Evolutionary conservation across 768 basidiomycete genomes (phyloP), one percentile per base, ranked within the genome.

Genomic region (Rhizopogon salebrosus): DNA sequence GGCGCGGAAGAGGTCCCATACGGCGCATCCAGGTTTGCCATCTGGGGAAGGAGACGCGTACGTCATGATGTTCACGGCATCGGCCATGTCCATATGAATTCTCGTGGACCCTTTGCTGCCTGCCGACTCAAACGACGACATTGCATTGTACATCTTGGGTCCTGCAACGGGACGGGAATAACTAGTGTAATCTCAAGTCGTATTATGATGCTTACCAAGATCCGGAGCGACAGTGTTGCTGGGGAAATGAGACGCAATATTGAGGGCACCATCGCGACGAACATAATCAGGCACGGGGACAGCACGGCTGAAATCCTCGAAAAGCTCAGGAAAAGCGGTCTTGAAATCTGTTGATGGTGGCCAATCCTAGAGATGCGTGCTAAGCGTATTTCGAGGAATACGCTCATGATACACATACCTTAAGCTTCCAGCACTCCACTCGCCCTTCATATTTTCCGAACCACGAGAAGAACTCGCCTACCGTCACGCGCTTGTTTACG

Each of bases 101-200:
- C 90, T 76, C 9, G 94, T 97, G 20, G 90, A 85, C 2, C 94
- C 93, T 60, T 88, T 86, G 62, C 83, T 88, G 3, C 87, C 87
- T 27, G 73, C 65, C 4, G 69, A 65, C 60, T 88, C 84, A 37
- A 74, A 78, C 3, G 87, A 87, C 9, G 84, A 83, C 72, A 92
- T 84, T 0, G 93, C 90, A 57, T 92, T 94, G 70, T 97, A 97
- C 90, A 95, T 89, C 71, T 95, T 97, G 1, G 94, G 94, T 3
- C 92, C 92, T 85, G 66, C 11, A n/a, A 48, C 34, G 41, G 10
- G n/a, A 10, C 6, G 7, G 3, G n/a, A 34, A 31, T 54, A 6
- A 56, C 14, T 1, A 22, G 29, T 34, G 39, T 2, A 39, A 13
- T 11, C 24, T 34, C 13, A 2, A 20, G 36, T 49, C n/a, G 49